Evolutionary conservation across 2,329 filamentous ascomycete genomes (phyloP).

Genomic region (Leptographium lundbergii): DNA sequence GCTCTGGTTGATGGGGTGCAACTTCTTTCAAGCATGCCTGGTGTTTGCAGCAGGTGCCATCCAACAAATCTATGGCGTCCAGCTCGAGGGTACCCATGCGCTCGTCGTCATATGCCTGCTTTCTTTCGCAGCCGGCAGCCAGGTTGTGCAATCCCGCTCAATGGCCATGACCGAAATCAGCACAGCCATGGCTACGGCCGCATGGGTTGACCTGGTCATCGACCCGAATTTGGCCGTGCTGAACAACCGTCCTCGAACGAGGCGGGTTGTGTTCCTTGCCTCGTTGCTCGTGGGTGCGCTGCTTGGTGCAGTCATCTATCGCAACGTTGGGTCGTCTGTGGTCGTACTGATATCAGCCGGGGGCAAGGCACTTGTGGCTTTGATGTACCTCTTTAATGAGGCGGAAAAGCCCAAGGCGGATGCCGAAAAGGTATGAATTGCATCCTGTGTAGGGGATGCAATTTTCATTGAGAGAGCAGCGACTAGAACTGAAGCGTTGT

Average conservation of each 20-base stretch:
- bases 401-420: constrained; percentile 18
- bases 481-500: neutral
- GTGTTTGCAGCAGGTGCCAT: constrained; percentile 40
- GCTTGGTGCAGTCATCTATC: constrained; percentile 37
- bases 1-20: constrained; percentile 41
- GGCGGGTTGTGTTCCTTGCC: constrained; percentile 35
- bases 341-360: constrained; percentile 30
- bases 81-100: constrained; percentile 23
- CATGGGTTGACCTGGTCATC: constrained; percentile 47
- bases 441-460: neutral
- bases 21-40: constrained; percentile 38
- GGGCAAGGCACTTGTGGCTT: constrained; percentile 31
- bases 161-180: constrained; percentile 47
- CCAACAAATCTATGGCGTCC: constrained; percentile 28
- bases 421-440: constrained; percentile 3
- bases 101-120: constrained; percentile 36
- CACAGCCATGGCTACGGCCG: constrained; percentile 52
- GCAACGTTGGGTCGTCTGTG: constrained; percentile 26
- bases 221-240: constrained; percentile 35
- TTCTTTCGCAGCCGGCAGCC: constrained; percentile 42
- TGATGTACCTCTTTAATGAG: constrained; percentile 30
- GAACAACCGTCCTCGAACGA: constrained; percentile 35
- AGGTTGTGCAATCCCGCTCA: constrained; percentile 44
- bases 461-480: neutral
- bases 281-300: constrained; percentile 35